A percentile compares a stretch with the other conserved stretches of the same genome.
Evolutionary conservation across 345 rosid genomes (phyloP).

Genomic region (Lepidium sativum): DNA sequence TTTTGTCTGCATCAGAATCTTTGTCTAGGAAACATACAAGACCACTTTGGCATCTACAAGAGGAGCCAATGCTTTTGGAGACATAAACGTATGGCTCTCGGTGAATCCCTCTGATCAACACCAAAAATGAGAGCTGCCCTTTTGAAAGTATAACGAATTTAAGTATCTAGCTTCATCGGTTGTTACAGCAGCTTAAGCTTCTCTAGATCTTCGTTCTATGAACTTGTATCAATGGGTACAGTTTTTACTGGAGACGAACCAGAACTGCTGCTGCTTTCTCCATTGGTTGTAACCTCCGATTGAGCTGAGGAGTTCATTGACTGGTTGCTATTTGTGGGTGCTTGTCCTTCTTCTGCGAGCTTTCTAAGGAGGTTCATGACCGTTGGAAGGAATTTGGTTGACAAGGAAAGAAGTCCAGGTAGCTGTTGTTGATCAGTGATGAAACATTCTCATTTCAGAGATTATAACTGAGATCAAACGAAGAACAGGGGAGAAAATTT

Average conservation of each 20-base stretch:
- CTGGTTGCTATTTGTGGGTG: conserved; percentile 40
- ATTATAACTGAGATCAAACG: not conserved
- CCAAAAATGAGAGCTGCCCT: conserved; percentile 27
- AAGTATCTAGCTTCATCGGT: conserved; percentile 16
- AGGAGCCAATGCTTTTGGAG: conserved; percentile 44
- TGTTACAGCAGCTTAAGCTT: conserved; percentile 5
- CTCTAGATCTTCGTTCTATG: conserved; percentile 45
- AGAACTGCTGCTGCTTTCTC: conserved; percentile 31
- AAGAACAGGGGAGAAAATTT: not conserved
- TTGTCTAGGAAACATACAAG: conserved; percentile 24
- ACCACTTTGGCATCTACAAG: conserved; percentile 2
- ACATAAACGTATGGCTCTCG: conserved; percentile 26
- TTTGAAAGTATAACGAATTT: conserved; percentile 9
- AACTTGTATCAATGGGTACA: conserved; percentile 40
- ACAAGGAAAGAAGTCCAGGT: conserved; percentile 79
- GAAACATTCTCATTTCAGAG: conserved; percentile 7
- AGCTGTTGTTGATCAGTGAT: conserved; percentile 43
- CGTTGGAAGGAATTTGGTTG: conserved; percentile 82
- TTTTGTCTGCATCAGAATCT: conserved; percentile 9
- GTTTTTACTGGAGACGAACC: conserved; percentile 35
- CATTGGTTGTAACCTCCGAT: conserved; percentile 33
- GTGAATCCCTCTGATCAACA: conserved; percentile 27
- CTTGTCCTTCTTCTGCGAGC: conserved; percentile 85
- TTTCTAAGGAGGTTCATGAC: conserved; percentile 82
- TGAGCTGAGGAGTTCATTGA: conserved; percentile 24